phyloP scores from a whole-genome alignment of 306 rosid species.

The Leucaena leucocephala region DNA sequence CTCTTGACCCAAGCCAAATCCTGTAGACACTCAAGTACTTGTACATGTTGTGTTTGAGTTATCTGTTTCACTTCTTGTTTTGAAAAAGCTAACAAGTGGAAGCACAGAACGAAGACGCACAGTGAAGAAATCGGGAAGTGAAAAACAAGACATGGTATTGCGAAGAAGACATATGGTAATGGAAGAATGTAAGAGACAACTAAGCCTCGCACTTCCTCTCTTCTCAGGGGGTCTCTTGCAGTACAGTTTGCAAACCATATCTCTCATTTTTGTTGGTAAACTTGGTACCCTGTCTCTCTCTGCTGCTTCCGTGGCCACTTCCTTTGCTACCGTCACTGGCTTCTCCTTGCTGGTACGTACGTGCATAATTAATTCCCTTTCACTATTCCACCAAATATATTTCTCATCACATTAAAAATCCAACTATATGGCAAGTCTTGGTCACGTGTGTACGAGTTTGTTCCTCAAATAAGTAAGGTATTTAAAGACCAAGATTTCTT shows the following conservation, averaged over 20 bases:
- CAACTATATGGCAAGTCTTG: no score
- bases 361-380: no score
- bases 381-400: background rate
- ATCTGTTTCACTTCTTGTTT: background rate
- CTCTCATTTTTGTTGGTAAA: constrained; percentile 37
- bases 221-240: constrained; percentile 33
- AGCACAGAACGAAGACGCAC: background rate
- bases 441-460: background rate
- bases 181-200: constrained; percentile 35
- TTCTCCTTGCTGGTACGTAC: constrained; percentile 35
- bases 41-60: background rate
- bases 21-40: no score
- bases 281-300: constrained; percentile 44
- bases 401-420: background rate
- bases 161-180: background rate
- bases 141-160: background rate
- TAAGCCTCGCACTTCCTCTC: constrained; percentile 40
- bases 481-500: background rate
- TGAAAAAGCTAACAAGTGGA: background rate
- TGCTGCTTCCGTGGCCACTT: constrained; percentile 44
- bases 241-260: constrained; percentile 37
- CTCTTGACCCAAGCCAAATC: no score
- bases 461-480: background rate
- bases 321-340: constrained; percentile 44
- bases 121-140: background rate